Evolutionary conservation across 164 flowering plant species (phyloP).

Genomic region (Chimonanthus salicifolius): DNA sequence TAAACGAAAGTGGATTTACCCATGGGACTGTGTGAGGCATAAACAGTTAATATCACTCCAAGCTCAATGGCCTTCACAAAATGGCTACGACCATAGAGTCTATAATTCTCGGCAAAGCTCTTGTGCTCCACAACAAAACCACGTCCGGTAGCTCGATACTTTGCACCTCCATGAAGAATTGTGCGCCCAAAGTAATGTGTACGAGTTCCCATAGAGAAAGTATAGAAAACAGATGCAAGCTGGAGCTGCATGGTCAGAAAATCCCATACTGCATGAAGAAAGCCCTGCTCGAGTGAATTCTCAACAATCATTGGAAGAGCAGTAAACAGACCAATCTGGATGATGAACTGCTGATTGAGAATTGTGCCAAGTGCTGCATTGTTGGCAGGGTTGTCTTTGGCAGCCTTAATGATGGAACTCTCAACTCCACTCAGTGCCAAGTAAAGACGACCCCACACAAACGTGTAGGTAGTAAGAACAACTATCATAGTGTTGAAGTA

Average conservation of each 20-base stretch:
- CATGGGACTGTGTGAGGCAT: conserved; percentile 66
- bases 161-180: conserved; percentile 96
- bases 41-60: conserved; percentile 69
- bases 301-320: conserved; percentile 97
- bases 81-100: conserved; percentile 91
- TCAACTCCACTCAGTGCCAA: conserved; percentile 90
- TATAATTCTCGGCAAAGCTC: conserved; percentile 86
- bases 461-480: conserved; percentile 67
- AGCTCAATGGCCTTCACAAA: conserved; percentile 93
- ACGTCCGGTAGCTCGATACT: conserved; percentile 92
- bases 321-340: conserved; percentile 89
- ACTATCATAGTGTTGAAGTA: conserved; percentile 79
- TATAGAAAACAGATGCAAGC: conserved; percentile 77
- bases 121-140: conserved; percentile 95
- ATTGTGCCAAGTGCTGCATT: conserved; percentile 66
- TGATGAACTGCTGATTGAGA: conserved; percentile 78
- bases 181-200: conserved; percentile 91
- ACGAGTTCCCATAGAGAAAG: conserved; percentile 92
- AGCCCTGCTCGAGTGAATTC: conserved; percentile 82
- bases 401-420: conserved; percentile 18
- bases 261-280: conserved; percentile 85
- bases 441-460: conserved; percentile 91
- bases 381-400: conserved; percentile 20
- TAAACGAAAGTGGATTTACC: conserved; percentile 59
- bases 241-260: conserved; percentile 89